Conservation (phyloP, 805 yeast genomes). For the Candida silvicultrix region DNA sequence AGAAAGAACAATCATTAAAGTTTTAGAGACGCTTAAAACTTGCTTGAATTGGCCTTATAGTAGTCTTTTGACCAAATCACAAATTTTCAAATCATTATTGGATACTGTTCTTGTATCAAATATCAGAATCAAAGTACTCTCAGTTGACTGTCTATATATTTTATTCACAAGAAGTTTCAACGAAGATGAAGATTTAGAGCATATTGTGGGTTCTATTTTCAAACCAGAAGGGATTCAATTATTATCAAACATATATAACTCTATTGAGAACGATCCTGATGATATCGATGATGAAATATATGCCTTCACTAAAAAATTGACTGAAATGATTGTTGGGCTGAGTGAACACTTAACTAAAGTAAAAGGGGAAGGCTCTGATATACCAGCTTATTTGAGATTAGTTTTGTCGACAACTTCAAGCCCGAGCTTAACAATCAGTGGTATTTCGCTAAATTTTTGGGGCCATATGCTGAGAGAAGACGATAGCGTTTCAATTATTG, state of each 20-base stretch:
- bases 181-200: slow-evolving; percentile 61
- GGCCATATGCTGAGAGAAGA: slow-evolving; percentile 81
- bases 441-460: slow-evolving; percentile 91
- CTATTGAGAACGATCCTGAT: slow-evolving; percentile 48
- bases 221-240: slow-evolving; percentile 66
- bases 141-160: slow-evolving; percentile 87
- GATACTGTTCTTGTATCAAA: slow-evolving; percentile 51
- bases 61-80: slow-evolving; percentile 57
- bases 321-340: slow-evolving; percentile 85
- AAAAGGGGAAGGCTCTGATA: slow-evolving; percentile 44
- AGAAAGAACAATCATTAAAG: slow-evolving; percentile 50
- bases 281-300: slow-evolving; percentile 77
- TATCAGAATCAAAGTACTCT: slow-evolving; percentile 67
- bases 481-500: slow-evolving; percentile 46
- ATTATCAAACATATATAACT: slow-evolving; percentile 56
- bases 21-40: slow-evolving; percentile 79
- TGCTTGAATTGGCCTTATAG: slow-evolving; percentile 91
- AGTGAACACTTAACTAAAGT: slow-evolving; percentile 67
- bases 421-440: slow-evolving; percentile 83
- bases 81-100: slow-evolving; percentile 59
- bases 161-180: slow-evolving; percentile 75
- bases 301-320: slow-evolving; percentile 79
- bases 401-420: slow-evolving; percentile 78
- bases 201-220: slow-evolving; percentile 75
- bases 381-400: slow-evolving; percentile 61